Evolutionary conservation across 2,329 filamentous ascomycete genomes (phyloP).

Genomic region (Boeremia exigua): DNA sequence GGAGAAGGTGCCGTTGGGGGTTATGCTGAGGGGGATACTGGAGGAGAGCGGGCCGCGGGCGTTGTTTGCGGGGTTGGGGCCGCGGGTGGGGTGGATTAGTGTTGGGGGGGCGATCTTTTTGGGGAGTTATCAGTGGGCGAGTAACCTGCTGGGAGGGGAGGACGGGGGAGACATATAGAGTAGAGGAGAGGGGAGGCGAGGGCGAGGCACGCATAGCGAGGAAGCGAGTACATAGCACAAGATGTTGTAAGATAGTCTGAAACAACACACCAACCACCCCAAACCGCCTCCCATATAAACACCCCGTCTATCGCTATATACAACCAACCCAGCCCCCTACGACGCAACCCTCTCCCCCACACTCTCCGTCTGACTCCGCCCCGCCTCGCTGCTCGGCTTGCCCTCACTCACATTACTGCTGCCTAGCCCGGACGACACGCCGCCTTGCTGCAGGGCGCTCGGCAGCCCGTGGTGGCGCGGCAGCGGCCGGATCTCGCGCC

Average conservation of each 20-base stretch:
- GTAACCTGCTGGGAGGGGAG: slow-evolving; percentile 69
- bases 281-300: no score
- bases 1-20: slow-evolving; percentile 65
- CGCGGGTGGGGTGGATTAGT: slow-evolving; percentile 92
- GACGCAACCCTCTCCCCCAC: slow-evolving; percentile 22
- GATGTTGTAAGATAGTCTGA: no score
- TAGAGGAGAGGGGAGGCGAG: background rate
- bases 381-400: slow-evolving; percentile 42
- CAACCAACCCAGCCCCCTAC: slow-evolving; percentile 23
- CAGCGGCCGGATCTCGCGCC: slow-evolving; percentile 62
- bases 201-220: background rate
- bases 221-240: background rate
- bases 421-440: slow-evolving; percentile 10
- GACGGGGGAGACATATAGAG: slow-evolving; percentile 25
- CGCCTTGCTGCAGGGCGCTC: slow-evolving; percentile 13
- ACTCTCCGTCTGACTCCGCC: slow-evolving; percentile 31
- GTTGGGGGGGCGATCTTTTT: slow-evolving; percentile 93
- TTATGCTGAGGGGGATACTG: slow-evolving; percentile 70
- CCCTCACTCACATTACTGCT: slow-evolving; percentile 41
- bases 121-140: slow-evolving; percentile 89
- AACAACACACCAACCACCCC: no score
- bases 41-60: slow-evolving; percentile 68
- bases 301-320: background rate
- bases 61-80: slow-evolving; percentile 79
- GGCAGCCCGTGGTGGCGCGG: slow-evolving; percentile 27